Base-by-base conservation (phyloP, 2,329 filamentous ascomycete genomes). In the Tolypocladium album region DNA sequence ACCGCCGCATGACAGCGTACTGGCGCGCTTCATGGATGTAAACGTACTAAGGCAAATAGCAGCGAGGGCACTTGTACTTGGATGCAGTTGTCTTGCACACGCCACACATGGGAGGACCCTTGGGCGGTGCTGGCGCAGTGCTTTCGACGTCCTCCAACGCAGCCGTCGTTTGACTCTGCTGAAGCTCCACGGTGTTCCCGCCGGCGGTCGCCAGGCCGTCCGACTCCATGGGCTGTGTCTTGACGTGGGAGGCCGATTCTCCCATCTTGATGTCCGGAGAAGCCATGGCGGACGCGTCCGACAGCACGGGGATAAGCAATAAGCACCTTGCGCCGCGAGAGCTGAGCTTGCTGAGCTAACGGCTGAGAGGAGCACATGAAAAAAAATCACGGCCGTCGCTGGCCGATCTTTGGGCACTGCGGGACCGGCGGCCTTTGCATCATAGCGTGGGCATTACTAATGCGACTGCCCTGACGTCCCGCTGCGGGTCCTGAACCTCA, bases 1-100 rank as follows among this genome's bases (percentile, higher is more conserved):
- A 55, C 31, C 20, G 36, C 31, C 12, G 50, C 50, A 53, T 36
- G 50, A 9, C 50, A 36, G 20, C 20, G 17, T n/a, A n/a, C 9
- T 53, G 17, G 17, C 9, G 3, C 47, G 50, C 50, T 36, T 15
- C 2, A 55, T 15, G 31, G 4, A 20, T n/a, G 13, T 13, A 1
- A 1, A 72, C 83, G 68, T 74, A 87, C 85, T 85, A 87, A 62
- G 80, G 79, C 27, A 82, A 66, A 56, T 76, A 71, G 68, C 85
- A 88, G 36, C 77, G 77, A n/a, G 82, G 76, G 63, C 85, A 88
- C 66, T 85, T 87, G 71, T 88, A 88, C 69, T 84, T 87, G 38
- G 76, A 76, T 24, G 78, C 73, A 5, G 76, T 76, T 40, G 70
- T 67, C 36, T 79, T 69, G 68, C 85, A 88, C 39, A 85, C 74